Evolutionary conservation across 225 moss, liverwort and hornwort genomes (phyloP).

Genomic region (Pseudisothecium myosuroides): DNA sequence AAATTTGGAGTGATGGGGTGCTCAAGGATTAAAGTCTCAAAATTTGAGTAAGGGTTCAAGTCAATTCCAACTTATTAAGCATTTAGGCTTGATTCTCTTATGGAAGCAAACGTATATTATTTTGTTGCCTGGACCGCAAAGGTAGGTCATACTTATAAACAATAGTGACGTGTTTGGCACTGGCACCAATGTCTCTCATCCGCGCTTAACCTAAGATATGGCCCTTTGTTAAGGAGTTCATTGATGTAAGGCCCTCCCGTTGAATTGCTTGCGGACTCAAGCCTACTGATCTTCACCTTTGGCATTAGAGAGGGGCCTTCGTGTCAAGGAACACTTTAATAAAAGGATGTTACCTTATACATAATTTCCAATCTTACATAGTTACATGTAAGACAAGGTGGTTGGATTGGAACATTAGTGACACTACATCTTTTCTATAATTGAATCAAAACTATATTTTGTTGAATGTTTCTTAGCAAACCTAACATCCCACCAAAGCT

Average conservation of each 20-base stretch:
- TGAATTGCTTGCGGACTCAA: accelerated
- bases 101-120: not conserved
- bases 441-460: not conserved
- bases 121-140: accelerated
- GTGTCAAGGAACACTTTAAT: accelerated
- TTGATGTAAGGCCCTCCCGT: accelerated
- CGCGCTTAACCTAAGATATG: accelerated
- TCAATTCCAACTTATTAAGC: accelerated
- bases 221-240: accelerated
- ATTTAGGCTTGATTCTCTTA: not conserved
- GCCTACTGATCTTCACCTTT: accelerated
- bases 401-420: not conserved
- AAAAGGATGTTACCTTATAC: accelerated
- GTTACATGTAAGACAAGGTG: not conserved
- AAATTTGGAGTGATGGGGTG: too few relatives aligned
- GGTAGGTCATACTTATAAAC: accelerated
- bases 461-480: not conserved
- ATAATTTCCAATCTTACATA: not conserved
- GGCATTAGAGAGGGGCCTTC: not conserved
- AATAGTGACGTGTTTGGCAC: accelerated
- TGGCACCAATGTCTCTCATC: accelerated
- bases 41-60: too few relatives aligned
- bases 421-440: not conserved
- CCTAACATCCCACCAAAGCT: not conserved
- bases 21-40: too few relatives aligned